phyloP scores from a whole-genome alignment of 2,329 filamentous ascomycete species.

The Sporothrix luriei region DNA sequence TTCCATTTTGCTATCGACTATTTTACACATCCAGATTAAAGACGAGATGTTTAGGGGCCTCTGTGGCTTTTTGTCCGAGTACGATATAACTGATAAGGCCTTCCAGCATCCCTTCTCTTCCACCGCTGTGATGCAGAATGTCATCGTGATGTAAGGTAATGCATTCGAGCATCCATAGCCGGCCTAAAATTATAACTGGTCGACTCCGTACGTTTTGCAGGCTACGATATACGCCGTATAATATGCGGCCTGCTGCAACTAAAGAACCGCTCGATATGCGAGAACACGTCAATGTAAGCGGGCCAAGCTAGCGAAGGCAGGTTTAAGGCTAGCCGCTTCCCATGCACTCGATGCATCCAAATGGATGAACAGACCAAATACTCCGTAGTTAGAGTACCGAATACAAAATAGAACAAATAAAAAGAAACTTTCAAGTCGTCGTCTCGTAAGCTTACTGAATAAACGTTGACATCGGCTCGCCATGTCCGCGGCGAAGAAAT shows the following conservation, averaged over 20 bases:
- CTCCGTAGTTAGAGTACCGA: background rate
- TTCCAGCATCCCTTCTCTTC: no score
- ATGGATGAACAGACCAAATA: background rate
- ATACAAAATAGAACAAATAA: background rate
- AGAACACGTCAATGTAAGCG: slow-evolving; percentile 32
- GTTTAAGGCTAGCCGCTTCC: background rate
- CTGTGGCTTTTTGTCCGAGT: background rate
- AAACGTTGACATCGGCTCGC: background rate
- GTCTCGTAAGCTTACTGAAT: no score
- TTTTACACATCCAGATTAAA: background rate
- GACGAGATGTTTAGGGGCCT: background rate
- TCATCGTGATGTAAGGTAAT: background rate
- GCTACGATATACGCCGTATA: background rate
- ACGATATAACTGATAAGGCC: background rate
- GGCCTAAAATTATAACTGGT: background rate
- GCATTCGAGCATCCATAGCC: background rate
- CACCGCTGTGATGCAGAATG: no score
- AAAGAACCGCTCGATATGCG: slow-evolving; percentile 29
- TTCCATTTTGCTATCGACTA: background rate
- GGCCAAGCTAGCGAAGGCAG: slow-evolving; percentile 11
- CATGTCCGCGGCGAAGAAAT: background rate
- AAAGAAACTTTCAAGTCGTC: background rate
- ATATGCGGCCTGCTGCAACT: slow-evolving; percentile 23
- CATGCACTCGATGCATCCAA: background rate
- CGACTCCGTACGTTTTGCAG: background rate